Percentiles rank a stretch among this genome's conserved stretches.
Evolutionary conservation across 768 basidiomycete species (phyloP).

Genomic region (Russula compacta): DNA sequence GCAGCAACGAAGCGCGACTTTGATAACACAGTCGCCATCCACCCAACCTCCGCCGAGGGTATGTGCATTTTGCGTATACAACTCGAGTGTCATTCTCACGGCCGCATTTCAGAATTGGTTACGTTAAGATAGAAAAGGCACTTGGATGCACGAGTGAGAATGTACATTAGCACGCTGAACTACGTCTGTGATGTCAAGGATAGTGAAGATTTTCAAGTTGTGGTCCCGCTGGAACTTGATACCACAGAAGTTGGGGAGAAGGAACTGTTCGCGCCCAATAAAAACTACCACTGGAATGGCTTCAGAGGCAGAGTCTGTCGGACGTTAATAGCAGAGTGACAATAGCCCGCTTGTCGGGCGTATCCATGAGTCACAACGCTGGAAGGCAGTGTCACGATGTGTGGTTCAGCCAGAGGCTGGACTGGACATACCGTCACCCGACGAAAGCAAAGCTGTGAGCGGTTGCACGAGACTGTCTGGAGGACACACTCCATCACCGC

Average conservation of each 20-base stretch:
- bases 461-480: not conserved
- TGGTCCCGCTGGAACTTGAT: not conserved
- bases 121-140: constrained; percentile 37
- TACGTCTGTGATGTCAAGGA: not conserved
- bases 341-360: not conserved
- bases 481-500: not conserved
- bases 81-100: not conserved
- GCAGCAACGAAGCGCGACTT: constrained; percentile 69
- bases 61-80: constrained; percentile 22
- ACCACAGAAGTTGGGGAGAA: not conserved
- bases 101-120: constrained; percentile 41
- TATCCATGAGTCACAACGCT: not conserved
- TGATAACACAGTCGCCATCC: constrained; percentile 86
- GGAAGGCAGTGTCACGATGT: not conserved
- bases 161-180: not conserved
- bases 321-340: not conserved
- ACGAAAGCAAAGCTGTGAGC: not conserved
- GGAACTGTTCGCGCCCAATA: not conserved
- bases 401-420: not conserved
- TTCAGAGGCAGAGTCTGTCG: not conserved
- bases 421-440: not conserved
- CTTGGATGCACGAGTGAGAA: not conserved
- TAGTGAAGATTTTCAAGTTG: not conserved
- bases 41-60: constrained; percentile 84
- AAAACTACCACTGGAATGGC: not conserved